phyloP scores from a whole-genome alignment of 305 asterid species.

The Fraxinus sp. region DNA sequence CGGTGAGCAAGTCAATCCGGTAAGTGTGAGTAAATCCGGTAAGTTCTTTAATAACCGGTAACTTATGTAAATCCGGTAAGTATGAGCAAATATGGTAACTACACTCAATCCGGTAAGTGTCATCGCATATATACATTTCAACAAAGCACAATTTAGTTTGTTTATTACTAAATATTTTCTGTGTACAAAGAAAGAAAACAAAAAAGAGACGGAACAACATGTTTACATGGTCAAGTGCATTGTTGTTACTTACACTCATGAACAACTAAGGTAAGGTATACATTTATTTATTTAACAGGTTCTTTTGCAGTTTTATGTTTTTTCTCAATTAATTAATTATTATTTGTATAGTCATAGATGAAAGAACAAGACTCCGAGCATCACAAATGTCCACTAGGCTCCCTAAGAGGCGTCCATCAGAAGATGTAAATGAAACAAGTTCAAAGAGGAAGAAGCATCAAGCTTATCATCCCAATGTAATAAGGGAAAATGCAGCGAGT shows the following conservation, averaged over 20 bases:
- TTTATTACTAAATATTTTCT: too few relatives aligned
- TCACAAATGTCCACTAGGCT: neutral
- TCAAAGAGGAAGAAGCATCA: neutral
- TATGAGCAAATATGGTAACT: too few relatives aligned
- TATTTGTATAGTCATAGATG: too few relatives aligned
- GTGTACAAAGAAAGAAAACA: neutral
- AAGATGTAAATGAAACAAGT: neutral
- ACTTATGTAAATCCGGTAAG: too few relatives aligned
- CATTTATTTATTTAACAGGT: neutral
- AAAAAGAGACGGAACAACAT: neutral
- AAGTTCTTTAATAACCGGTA: too few relatives aligned
- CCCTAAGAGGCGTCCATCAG: neutral
- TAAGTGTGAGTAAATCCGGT: too few relatives aligned
- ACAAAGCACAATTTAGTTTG: too few relatives aligned
- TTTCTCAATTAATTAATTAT: neutral
- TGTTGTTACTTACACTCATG: neutral
- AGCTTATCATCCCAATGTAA: slow-evolving; percentile 1
- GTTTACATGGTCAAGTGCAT: neutral
- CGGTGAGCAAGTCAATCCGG: too few relatives aligned
- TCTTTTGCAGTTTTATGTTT: too few relatives aligned
- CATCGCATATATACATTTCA: too few relatives aligned
- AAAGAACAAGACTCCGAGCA: neutral
- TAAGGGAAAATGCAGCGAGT: neutral
- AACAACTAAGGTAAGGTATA: neutral
- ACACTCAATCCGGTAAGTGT: too few relatives aligned